Percentiles rank a stretch among this genome's conserved stretches.
phyloP scores from a whole-genome alignment of 2,329 filamentous ascomycete species.

The Emergomyces africanus region DNA sequence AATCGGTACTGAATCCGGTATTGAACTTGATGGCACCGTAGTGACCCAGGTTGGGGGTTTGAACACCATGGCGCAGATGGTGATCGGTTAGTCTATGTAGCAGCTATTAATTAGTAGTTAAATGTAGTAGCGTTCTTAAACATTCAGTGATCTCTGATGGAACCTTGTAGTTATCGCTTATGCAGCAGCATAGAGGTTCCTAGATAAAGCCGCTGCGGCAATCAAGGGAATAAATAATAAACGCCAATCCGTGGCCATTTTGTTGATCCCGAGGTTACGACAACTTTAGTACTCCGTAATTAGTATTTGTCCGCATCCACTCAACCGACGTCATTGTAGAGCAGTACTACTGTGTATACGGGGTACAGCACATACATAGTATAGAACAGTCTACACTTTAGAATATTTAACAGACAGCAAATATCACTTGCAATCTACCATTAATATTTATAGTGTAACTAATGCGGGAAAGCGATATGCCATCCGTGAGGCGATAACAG shows the following conservation, averaged over 20 bases:
- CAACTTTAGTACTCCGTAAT: too few species aligned
- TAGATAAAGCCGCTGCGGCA: neutral
- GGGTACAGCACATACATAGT: too few species aligned
- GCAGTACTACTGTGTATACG: too few species aligned
- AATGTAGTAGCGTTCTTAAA: too few species aligned
- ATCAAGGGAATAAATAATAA: neutral
- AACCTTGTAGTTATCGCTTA: too few species aligned
- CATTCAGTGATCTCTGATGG: too few species aligned
- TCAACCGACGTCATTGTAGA: neutral
- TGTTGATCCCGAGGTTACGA: neutral
- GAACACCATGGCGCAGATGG: constrained; percentile 20
- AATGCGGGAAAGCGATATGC: too few species aligned
- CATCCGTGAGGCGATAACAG: neutral
- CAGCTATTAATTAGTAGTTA: too few species aligned
- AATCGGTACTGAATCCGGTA: constrained; percentile 57
- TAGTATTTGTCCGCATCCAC: neutral
- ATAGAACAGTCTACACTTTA: neutral
- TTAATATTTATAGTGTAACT: neutral
- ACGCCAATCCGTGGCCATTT: neutral
- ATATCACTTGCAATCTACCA: neutral
- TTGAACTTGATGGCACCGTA: constrained; percentile 29
- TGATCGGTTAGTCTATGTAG: neutral
- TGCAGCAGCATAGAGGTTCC: neutral
- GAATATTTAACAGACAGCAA: neutral
- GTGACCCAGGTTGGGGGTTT: constrained; percentile 22